These are phyloP conservation scores for Conringia planisiliqua DNA, from an alignment of 345 rosid species.

Conservation along the genomic window DNA sequence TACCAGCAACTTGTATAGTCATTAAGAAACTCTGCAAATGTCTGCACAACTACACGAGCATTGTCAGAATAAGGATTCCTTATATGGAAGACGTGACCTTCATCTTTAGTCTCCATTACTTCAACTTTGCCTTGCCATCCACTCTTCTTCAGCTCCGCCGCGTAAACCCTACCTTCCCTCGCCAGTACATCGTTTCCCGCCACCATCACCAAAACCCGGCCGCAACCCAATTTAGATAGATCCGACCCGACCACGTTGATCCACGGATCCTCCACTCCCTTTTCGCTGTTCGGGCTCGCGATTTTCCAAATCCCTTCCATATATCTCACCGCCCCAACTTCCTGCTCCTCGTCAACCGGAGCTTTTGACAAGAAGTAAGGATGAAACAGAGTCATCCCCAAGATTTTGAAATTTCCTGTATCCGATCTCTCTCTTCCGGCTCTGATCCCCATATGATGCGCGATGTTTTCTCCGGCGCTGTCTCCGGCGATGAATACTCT, in stretches of 20 bases:
- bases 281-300: conserved; percentile 25
- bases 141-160: conserved; percentile 31
- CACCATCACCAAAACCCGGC: conserved; percentile 7
- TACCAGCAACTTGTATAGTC: neutral
- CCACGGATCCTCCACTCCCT: conserved; percentile 35
- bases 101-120: conserved; percentile 33
- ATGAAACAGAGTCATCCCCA: conserved; percentile 40
- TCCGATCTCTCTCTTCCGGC: conserved; percentile 15
- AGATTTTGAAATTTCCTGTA: neutral
- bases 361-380: conserved; percentile 41
- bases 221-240: conserved; percentile 30
- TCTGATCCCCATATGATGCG: conserved; percentile 41
- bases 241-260: conserved; percentile 35
- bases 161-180: conserved; percentile 38
- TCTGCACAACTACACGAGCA: conserved; percentile 17
- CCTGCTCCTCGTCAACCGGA: neutral
- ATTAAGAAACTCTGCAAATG: conserved; percentile 27
- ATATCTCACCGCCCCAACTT: neutral
- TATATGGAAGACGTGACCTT: conserved; percentile 42
- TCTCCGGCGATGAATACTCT: conserved; percentile 41
- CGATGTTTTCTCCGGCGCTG: conserved; percentile 49
- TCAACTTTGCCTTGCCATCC: conserved; percentile 44
- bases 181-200: conserved; percentile 28
- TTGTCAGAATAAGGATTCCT: conserved; percentile 18
- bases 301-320: conserved; percentile 23